Evolutionary conservation across 2,329 filamentous ascomycete species (phyloP).

Genomic region (Didymella glomerata): DNA sequence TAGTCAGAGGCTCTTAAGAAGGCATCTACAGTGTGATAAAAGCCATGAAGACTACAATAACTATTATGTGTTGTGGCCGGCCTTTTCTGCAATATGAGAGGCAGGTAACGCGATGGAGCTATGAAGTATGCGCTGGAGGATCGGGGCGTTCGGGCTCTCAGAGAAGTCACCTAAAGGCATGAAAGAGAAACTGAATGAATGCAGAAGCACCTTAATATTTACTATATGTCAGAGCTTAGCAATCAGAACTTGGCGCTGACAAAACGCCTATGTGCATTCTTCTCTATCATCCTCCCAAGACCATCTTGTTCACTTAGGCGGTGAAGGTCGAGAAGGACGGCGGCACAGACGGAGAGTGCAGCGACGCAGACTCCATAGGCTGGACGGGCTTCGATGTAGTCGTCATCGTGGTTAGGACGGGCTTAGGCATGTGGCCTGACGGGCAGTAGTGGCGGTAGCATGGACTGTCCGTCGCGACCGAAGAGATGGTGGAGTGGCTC

Average conservation of each 20-base stretch:
- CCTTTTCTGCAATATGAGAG: no score
- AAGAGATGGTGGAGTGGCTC: no score
- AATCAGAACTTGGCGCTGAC: no score
- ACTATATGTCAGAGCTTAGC: background rate
- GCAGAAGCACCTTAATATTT: background rate
- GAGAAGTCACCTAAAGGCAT: background rate
- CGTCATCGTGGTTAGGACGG: background rate
- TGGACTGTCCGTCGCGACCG: background rate
- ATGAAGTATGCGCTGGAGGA: no score
- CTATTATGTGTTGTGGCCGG: no score
- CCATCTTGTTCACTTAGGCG: background rate
- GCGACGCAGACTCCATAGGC: background rate
- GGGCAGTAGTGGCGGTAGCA: slow-evolving; percentile 11
- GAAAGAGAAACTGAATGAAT: background rate
- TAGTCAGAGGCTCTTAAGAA: no score
- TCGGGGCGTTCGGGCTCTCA: no score
- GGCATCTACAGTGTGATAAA: no score
- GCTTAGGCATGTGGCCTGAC: background rate
- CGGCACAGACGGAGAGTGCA: background rate
- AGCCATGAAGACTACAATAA: no score
- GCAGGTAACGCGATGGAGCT: no score
- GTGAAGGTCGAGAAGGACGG: background rate
- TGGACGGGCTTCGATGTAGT: background rate
- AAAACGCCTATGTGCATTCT: no score
- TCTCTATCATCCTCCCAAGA: background rate